Evolutionary conservation across 305 asterid species (phyloP).

Genomic region (Fraxinus sp.): DNA sequence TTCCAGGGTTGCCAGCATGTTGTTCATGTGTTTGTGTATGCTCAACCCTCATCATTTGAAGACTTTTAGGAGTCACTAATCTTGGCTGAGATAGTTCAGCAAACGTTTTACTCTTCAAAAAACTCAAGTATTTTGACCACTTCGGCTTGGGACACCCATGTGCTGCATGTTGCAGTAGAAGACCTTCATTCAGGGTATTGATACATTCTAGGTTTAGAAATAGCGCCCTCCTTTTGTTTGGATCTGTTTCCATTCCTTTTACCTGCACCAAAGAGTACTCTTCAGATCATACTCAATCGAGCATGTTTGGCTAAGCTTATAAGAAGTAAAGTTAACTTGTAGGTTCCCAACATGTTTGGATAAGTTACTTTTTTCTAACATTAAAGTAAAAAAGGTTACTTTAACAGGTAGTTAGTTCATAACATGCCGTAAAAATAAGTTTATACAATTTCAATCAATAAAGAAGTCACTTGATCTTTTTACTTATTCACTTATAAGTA

Average conservation of each 20-base stretch:
- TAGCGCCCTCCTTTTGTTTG: constrained; percentile 63
- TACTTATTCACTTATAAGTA: not conserved
- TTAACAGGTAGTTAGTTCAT: not conserved
- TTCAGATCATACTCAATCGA: not conserved
- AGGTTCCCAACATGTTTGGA: not conserved
- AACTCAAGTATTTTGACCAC: constrained; percentile 92
- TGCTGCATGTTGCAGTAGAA: constrained; percentile 70
- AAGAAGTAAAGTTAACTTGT: not conserved
- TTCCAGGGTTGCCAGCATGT: constrained; percentile 54
- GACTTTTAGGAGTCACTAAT: constrained; percentile 57
- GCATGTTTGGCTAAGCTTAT: not conserved
- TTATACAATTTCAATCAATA: not conserved
- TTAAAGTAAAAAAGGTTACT: not conserved
- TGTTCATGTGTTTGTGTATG: constrained; percentile 28
- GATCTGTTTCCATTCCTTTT: constrained; percentile 61
- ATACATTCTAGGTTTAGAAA: constrained; percentile 74
- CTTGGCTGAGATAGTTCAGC: constrained; percentile 78
- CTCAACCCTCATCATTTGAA: constrained; percentile 53
- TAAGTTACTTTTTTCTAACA: not conserved
- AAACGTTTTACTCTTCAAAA: constrained; percentile 79
- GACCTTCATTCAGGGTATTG: constrained; percentile 83
- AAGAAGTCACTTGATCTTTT: not conserved
- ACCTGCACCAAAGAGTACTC: constrained; percentile 45
- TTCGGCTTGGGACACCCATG: constrained; percentile 78
- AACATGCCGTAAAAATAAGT: not conserved